A percentile compares a stretch with the other conserved stretches of the same genome.
phyloP scores from a whole-genome alignment of 1,284 basidiomycete genomes.

The Moesziomyces sp. region DNA sequence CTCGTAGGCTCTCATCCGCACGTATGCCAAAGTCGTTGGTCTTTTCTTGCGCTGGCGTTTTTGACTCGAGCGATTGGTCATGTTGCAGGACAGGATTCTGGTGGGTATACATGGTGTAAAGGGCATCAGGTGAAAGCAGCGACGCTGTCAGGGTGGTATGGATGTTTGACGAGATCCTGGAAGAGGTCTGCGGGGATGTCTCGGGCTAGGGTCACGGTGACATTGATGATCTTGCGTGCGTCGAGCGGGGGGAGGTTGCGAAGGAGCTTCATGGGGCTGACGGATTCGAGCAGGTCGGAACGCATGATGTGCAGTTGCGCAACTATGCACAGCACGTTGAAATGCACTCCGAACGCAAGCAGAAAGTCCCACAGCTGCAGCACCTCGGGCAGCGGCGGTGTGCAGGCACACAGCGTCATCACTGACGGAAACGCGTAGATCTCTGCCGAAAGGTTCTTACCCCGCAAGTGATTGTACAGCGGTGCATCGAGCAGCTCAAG shows the following conservation, averaged over 20 bases:
- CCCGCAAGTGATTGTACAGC: conserved; percentile 81
- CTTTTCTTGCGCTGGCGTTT: conserved; percentile 9
- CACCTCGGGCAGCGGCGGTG: conserved; percentile 92
- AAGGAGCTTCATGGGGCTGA: conserved; percentile 92
- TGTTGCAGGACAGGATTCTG: neutral
- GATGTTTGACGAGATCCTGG: conserved; percentile 53
- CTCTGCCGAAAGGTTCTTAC: conserved; percentile 95
- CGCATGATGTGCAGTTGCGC: conserved; percentile 90
- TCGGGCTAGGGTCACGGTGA: conserved; percentile 90
- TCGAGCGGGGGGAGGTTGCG: conserved; percentile 93
- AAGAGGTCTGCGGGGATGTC: conserved; percentile 79
- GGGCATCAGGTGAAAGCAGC: conserved; percentile 9
- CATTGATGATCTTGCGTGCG: conserved; percentile 85
- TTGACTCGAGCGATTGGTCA: neutral
- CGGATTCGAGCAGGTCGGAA: conserved; percentile 83
- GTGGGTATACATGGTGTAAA: neutral
- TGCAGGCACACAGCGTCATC: conserved; percentile 93
- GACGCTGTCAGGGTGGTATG: conserved; percentile 43
- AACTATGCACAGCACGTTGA: conserved; percentile 95
- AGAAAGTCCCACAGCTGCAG: conserved; percentile 96
- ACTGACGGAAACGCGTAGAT: conserved; percentile 97
- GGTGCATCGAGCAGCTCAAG: conserved; percentile 88
- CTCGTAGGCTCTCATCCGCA: conserved; percentile 26
- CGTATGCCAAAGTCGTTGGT: conserved; percentile 15
- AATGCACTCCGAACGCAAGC: conserved; percentile 91